Base-by-base conservation (phyloP, 2,329 filamentous ascomycete genomes). In the Aureobasidium zeae region DNA sequence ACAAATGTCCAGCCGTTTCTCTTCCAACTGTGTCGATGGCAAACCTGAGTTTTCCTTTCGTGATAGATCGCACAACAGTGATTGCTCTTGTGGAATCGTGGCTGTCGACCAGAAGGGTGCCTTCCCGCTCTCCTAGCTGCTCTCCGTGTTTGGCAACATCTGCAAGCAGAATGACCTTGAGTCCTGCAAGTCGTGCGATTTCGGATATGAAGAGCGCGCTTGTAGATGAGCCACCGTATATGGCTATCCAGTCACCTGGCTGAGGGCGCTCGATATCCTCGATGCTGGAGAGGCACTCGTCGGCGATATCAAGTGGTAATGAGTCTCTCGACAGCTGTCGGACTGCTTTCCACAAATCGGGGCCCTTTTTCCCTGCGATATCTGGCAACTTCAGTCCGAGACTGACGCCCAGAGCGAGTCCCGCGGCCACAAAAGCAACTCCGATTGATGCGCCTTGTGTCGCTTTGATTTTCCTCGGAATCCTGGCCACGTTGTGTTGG, bases 401-500 rank as follows among this genome's bases (percentile, higher is more conserved):
- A 51, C 78, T 86, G 26, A 86, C 69, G 0, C 81, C 81, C 0
- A 87, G 59, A 0, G 78, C 73, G 0, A 87, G 59, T 0, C 71
- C 74, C 0, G 83, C 77, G 0, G 82, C 81, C 0, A 85, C 80
- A 49, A 80, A 86, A 0, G 81, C 81, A 0, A 86, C 82, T 1
- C 81, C 82, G 0, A 85, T 58, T 0, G 79, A 76, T 0, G 81
- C 75, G 0, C 73, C 78, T 2, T 74, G 67, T 44, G 76, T 70
- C 1, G 71, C 60, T 0, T 70, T 68, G 1, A 76, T 62, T 3
- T 65, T 59, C 1, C 63, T 58, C 0, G 81, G 81, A 13, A 85
- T 69, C 5, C 73, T 70, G 4, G 78, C 77, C 0, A 75, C 71
- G 54, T 84, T 85, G 60, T 73, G 82, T 48, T 76, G 69, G 1